phyloP scores from a whole-genome alignment of 192 early-diverging fungal genomes.

The Backusella tarrabulga region DNA sequence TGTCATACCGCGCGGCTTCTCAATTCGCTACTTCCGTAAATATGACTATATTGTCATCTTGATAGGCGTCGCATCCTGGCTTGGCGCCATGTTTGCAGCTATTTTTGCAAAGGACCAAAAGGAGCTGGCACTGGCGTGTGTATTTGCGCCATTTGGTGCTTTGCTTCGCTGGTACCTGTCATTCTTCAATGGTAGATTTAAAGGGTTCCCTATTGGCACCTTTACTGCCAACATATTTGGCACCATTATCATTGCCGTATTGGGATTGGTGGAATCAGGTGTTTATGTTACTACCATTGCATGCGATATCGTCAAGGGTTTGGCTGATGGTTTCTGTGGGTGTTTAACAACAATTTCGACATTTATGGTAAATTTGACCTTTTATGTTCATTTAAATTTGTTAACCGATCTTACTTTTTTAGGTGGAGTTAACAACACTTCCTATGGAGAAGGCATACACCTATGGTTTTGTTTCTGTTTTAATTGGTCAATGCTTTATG shows the following conservation, averaged over 20 bases:
- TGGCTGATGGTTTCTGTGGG: conserved; percentile 56
- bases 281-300: conserved; percentile 14
- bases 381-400: not conserved
- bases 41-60: conserved; percentile 1
- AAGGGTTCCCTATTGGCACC: conserved; percentile 49
- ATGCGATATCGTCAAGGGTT: conserved; percentile 39
- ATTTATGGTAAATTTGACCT: conserved; percentile 4
- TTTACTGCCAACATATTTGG: conserved; percentile 51
- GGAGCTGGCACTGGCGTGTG: conserved; percentile 39
- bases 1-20: conserved; percentile 16
- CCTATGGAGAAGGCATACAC: conserved; percentile 29
- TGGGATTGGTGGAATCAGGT: conserved; percentile 41
- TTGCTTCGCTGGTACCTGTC: conserved; percentile 51
- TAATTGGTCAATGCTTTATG: conserved; percentile 37
- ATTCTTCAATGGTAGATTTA: conserved; percentile 33
- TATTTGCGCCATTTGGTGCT: conserved; percentile 53
- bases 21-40: not conserved
- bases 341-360: conserved; percentile 29
- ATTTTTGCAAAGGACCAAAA: conserved; percentile 22
- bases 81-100: conserved; percentile 37
- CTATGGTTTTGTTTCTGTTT: conserved; percentile 34
- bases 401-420: not conserved
- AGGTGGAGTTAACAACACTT: conserved; percentile 36
- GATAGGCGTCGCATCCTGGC: conserved; percentile 27
- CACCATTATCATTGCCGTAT: conserved; percentile 39